phyloP scores from a whole-genome alignment of 208 protist species.

The Trypanosoma cruzi region DNA sequence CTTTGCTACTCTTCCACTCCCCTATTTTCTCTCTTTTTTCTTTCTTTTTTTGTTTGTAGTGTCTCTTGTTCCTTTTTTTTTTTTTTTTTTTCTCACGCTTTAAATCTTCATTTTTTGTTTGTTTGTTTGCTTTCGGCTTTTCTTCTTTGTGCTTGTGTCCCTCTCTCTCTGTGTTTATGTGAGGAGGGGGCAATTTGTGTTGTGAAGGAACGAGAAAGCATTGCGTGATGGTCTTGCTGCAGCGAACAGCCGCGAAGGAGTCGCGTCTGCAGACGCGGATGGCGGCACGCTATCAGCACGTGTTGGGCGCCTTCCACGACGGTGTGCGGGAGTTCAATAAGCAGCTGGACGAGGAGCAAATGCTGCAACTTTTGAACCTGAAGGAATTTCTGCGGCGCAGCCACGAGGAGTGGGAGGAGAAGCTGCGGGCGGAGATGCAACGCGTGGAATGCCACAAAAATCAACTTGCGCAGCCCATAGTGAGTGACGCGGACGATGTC shows the following conservation, averaged over 20 bases:
- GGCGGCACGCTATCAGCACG: constrained; percentile 38
- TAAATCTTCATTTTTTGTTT: neutral
- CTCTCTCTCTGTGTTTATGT: neutral
- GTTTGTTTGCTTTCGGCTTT: neutral
- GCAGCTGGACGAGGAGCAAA: constrained; percentile 54
- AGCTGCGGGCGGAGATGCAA: constrained; percentile 41
- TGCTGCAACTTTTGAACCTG: constrained; percentile 40
- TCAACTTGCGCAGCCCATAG: constrained; percentile 23
- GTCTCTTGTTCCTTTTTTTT: neutral
- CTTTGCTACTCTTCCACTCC: neutral
- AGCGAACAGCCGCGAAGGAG: constrained; percentile 10
- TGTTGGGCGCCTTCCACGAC: constrained; percentile 47
- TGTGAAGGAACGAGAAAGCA: neutral
- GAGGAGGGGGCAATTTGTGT: neutral
- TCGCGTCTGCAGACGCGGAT: constrained; percentile 48
- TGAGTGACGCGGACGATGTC: neutral
- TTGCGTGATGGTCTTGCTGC: constrained; percentile 7
- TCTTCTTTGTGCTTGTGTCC: neutral
- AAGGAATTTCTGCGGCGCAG: constrained; percentile 45
- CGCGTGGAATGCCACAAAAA: constrained; percentile 40
- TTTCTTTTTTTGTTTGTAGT: constrained; percentile 13
- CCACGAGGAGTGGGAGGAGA: constrained; percentile 38
- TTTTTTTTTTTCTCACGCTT: neutral
- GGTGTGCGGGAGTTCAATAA: constrained; percentile 44
- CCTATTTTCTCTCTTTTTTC: constrained; percentile 23